Evolutionary conservation across 225 moss, liverwort and hornwort species (phyloP).

Genomic region (Pseudisothecium myosuroides): DNA sequence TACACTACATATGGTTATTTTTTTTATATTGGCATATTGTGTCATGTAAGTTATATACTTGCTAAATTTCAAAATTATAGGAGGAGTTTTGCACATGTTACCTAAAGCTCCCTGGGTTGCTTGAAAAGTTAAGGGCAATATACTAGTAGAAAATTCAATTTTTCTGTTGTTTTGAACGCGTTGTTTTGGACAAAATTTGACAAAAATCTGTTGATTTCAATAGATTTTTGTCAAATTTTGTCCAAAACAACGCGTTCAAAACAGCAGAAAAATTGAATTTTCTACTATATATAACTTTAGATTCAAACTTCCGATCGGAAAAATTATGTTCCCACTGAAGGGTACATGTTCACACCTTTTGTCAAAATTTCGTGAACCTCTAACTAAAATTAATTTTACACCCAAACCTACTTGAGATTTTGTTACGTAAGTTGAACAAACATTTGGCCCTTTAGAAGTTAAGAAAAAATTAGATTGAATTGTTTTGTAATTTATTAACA

Average conservation of each 20-base stretch:
- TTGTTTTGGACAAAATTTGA: no score
- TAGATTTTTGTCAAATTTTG: no score
- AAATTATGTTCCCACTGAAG: fast-evolving
- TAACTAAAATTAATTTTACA: fast-evolving
- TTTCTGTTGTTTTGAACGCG: no score
- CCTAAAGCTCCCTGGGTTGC: fast-evolving
- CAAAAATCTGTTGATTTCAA: no score
- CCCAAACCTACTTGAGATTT: fast-evolving
- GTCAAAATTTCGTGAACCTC: not conserved
- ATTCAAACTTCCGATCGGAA: fast-evolving
- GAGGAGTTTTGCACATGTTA: not conserved
- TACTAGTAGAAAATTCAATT: no score
- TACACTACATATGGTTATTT: fast-evolving
- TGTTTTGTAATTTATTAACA: not conserved
- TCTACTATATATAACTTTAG: no score
- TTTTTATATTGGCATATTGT: not conserved
- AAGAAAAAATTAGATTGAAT: fast-evolving
- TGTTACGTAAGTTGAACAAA: fast-evolving
- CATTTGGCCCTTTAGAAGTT: fast-evolving
- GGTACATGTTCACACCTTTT: fast-evolving
- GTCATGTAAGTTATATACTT: fast-evolving
- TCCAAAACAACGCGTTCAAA: no score
- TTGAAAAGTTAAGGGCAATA: not conserved
- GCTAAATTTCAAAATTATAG: not conserved
- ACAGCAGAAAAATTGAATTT: no score